Evolutionary conservation across 2,329 filamentous ascomycete genomes (phyloP).

Genomic region (Curvularia lunata): DNA sequence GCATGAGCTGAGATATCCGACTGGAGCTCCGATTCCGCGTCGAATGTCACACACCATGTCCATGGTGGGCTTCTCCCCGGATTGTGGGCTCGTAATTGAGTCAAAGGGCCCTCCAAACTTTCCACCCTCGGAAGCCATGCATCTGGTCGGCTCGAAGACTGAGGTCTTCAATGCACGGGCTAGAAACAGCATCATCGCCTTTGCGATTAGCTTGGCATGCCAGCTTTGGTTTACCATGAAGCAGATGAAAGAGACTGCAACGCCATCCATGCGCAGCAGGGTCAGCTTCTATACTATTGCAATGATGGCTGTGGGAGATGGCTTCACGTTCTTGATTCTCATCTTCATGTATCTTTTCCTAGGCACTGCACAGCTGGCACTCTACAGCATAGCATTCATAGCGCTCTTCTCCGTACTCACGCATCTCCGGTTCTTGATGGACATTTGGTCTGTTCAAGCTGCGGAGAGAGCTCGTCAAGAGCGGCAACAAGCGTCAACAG

Average conservation of each 20-base stretch:
- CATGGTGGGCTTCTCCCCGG: conserved; percentile 67
- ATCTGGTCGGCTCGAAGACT: conserved; percentile 63
- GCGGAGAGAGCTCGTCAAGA: conserved; percentile 55
- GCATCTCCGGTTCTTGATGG: conserved; percentile 69
- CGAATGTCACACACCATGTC: conserved; percentile 64
- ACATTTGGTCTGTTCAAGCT: conserved; percentile 70
- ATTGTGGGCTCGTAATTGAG: conserved; percentile 70
- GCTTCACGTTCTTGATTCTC: conserved; percentile 63
- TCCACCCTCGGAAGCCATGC: conserved; percentile 57
- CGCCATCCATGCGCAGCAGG: conserved; percentile 67
- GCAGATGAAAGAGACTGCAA: conserved; percentile 69
- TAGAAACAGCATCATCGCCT: conserved; percentile 60
- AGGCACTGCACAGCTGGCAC: conserved; percentile 60
- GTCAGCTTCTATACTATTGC: conserved; percentile 70
- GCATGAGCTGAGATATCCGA: conserved; percentile 64
- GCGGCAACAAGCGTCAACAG: conserved; percentile 50
- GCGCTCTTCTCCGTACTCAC: conserved; percentile 66
- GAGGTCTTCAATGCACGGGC: conserved; percentile 62
- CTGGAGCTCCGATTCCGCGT: conserved; percentile 60
- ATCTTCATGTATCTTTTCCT: conserved; percentile 60
- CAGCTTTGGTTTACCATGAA: conserved; percentile 65
- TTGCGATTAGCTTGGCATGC: conserved; percentile 56
- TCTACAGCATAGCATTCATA: conserved; percentile 64
- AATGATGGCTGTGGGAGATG: conserved; percentile 67
- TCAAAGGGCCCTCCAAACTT: conserved; percentile 65